Evolutionary conservation across 176 grass and related monocot species (phyloP).

Genomic region (Eremochloa ophiuroides): DNA sequence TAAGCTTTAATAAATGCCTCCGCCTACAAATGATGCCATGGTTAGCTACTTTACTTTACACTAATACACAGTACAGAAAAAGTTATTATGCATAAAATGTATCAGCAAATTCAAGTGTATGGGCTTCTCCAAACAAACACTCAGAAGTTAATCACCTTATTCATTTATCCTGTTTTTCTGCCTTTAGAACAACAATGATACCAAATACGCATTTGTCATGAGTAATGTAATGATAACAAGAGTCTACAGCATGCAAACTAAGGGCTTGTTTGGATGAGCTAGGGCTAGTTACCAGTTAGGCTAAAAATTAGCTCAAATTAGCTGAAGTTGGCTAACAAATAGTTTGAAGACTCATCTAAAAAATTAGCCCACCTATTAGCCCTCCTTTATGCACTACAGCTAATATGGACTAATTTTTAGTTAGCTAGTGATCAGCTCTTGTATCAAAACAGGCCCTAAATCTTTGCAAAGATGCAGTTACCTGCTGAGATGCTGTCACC

Average conservation of each 20-base stretch:
- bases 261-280: too few relatives aligned
- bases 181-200: not conserved
- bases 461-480: constrained; percentile 18
- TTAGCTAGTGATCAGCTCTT: too few relatives aligned
- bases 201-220: too few relatives aligned
- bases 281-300: too few relatives aligned
- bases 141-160: not conserved
- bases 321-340: too few relatives aligned
- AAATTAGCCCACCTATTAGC: too few relatives aligned
- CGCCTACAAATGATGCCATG: constrained; percentile 46
- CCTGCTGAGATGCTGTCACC: constrained; percentile 68
- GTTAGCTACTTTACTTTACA: constrained; percentile 12
- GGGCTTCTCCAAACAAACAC: constrained; percentile 5
- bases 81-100: not conserved
- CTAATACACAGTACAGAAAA: constrained; percentile 11
- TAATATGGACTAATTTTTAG: too few relatives aligned
- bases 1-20: constrained; percentile 63
- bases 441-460: not conserved
- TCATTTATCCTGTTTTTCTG: not conserved
- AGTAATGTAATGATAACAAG: not conserved
- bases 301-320: too few relatives aligned
- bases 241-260: too few relatives aligned
- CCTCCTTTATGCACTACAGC: too few relatives aligned
- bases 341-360: too few relatives aligned
- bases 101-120: not conserved